These are phyloP conservation scores for Ganoderma meredithae DNA, from an alignment of 1,284 basidiomycete genomes.

Conservation along the genomic window DNA sequence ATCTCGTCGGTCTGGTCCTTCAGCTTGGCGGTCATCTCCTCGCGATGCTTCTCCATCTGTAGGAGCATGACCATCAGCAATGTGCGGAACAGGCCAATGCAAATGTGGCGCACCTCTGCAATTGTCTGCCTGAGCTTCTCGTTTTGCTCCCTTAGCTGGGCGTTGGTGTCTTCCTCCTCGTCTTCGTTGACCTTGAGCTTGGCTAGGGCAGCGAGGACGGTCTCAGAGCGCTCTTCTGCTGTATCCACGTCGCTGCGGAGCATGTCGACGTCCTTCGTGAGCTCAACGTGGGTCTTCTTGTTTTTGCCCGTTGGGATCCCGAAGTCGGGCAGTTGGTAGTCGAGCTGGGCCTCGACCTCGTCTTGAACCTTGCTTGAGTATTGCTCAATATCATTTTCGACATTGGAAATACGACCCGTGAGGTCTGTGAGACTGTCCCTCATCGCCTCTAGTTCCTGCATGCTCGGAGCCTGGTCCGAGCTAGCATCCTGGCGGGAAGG, in stretches of 20 bases:
- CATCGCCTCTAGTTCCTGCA: slow-evolving; percentile 46
- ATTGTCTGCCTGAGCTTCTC: slow-evolving; percentile 31
- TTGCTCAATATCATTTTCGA: slow-evolving; percentile 54
- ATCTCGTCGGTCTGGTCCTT: slow-evolving; percentile 36
- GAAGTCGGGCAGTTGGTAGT: slow-evolving; percentile 45
- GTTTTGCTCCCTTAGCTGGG: slow-evolving; percentile 35
- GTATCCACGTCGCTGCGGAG: slow-evolving; percentile 37
- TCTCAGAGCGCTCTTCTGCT: slow-evolving; percentile 17
- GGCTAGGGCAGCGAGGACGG: slow-evolving; percentile 47
- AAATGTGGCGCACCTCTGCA: slow-evolving; percentile 38
- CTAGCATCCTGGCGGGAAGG: neutral
- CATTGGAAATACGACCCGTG: slow-evolving; percentile 45
- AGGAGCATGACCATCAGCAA: neutral
- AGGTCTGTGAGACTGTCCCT: slow-evolving; percentile 49
- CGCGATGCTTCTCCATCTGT: slow-evolving; percentile 42
- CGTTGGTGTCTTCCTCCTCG: slow-evolving; percentile 39
- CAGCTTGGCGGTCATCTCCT: slow-evolving; percentile 11
- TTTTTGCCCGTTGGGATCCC: slow-evolving; percentile 10
- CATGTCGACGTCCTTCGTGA: slow-evolving; percentile 48
- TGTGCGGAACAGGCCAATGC: neutral
- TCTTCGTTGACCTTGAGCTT: slow-evolving; percentile 44
- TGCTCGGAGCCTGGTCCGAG: neutral
- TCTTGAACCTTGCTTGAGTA: slow-evolving; percentile 46
- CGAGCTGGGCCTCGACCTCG: slow-evolving; percentile 42
- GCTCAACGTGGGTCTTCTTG: slow-evolving; percentile 28